These are phyloP conservation scores for Brassica nigra DNA, from an alignment of 345 rosid genomes.

Conservation along the genomic window DNA sequence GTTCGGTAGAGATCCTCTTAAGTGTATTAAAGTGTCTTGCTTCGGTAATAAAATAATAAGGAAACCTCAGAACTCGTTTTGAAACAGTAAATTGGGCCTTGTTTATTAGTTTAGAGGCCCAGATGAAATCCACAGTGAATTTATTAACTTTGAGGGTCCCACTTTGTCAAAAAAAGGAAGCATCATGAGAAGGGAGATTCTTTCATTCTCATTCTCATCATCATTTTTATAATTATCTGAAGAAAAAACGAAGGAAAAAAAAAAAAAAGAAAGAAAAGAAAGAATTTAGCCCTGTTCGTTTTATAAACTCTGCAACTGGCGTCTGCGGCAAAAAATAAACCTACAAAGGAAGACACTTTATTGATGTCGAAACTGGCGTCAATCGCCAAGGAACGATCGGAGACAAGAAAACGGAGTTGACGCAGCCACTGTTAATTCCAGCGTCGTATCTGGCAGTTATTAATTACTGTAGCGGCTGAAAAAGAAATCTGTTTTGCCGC, in stretches of 20 bases:
- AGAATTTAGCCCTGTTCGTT: no score
- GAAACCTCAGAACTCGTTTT: not conserved
- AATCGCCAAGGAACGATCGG: no score
- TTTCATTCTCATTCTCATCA: slow-evolving; percentile 19
- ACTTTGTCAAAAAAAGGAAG: not conserved
- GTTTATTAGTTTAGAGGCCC: not conserved
- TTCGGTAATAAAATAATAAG: not conserved
- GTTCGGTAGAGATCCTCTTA: slow-evolving; percentile 11
- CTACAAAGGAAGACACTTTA: no score
- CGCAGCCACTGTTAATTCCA: no score
- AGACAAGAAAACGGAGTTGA: no score
- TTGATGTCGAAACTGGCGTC: no score
- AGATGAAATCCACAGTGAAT: not conserved
- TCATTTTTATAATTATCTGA: not conserved
- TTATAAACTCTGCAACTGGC: no score
- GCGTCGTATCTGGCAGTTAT: no score
- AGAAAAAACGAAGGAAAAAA: not conserved
- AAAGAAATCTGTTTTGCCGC: no score
- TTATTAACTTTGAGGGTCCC: slow-evolving; percentile 28
- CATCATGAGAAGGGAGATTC: slow-evolving; percentile 29
- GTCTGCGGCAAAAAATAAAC: no score
- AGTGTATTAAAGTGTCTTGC: slow-evolving; percentile 6
- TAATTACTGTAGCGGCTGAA: no score
- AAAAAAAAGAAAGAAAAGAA: not conserved
- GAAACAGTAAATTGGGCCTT: not conserved